Percentiles rank a stretch among this genome's conserved stretches.
Conservation (phyloP, 306 rosid species). For the Lablab purpureus region DNA sequence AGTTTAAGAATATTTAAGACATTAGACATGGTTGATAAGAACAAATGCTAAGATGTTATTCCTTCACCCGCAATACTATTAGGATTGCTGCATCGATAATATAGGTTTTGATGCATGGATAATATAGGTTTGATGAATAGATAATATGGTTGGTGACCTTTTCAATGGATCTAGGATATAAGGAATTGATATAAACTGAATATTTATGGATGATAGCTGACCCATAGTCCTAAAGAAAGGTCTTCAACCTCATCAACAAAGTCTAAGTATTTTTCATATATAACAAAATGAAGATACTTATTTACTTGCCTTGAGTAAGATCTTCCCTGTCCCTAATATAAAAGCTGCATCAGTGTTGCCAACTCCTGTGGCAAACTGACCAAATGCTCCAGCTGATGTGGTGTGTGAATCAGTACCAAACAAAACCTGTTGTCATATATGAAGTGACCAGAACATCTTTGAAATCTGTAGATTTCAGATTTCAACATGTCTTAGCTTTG, state of each 20-base stretch:
- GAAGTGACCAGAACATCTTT: slow-evolving; percentile 32
- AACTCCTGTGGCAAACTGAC: slow-evolving; percentile 87
- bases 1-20: slow-evolving; percentile 23
- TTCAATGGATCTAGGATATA: too few species aligned
- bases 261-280: background rate
- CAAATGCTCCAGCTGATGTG: slow-evolving; percentile 92
- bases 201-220: too few species aligned
- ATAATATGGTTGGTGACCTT: too few species aligned
- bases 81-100: too few species aligned
- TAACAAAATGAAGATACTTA: background rate
- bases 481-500: slow-evolving; percentile 5
- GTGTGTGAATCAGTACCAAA: slow-evolving; percentile 94
- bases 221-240: background rate
- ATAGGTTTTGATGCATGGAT: too few species aligned
- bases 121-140: too few species aligned
- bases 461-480: slow-evolving; percentile 26
- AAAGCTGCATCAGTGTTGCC: slow-evolving; percentile 92
- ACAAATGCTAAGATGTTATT: slow-evolving; percentile 17
- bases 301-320: slow-evolving; percentile 70
- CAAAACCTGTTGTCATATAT: slow-evolving; percentile 64
- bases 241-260: background rate
- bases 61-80: too few species aligned
- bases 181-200: too few species aligned
- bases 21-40: background rate
- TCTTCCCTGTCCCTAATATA: slow-evolving; percentile 82